Evolutionary conservation across 106 monocot species (phyloP).

Genomic region (Platanthera zijinensis): DNA sequence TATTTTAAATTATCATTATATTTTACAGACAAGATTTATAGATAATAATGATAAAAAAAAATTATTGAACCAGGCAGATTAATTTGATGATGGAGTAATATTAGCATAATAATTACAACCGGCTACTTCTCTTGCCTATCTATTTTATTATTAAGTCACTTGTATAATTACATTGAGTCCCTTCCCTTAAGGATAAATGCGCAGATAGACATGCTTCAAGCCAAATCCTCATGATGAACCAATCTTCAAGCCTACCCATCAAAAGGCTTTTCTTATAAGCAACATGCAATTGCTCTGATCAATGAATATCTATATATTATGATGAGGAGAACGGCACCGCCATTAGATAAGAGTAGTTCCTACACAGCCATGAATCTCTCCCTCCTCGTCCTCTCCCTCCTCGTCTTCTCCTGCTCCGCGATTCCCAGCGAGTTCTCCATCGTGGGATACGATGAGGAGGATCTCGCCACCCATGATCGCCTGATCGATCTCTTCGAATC

Average conservation of each 20-base stretch:
- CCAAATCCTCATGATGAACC: slow-evolving; percentile 12
- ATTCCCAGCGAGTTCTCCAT: slow-evolving; percentile 42
- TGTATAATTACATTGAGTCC: no score
- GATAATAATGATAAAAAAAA: no score
- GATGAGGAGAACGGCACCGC: neutral
- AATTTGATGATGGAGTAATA: no score
- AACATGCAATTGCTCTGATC: neutral
- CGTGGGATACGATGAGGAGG: slow-evolving; percentile 32
- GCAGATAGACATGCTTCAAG: neutral
- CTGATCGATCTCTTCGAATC: slow-evolving; percentile 44
- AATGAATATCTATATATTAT: slow-evolving; percentile 6
- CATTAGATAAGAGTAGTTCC: neutral
- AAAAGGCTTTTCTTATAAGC: slow-evolving; percentile 11
- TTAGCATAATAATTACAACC: no score
- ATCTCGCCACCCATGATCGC: slow-evolving; percentile 26
- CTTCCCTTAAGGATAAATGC: neutral
- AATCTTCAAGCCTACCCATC: slow-evolving; percentile 21
- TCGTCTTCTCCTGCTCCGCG: slow-evolving; percentile 7
- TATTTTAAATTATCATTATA: no score
- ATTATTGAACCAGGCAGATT: no score
- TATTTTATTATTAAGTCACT: no score
- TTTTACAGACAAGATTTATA: no score
- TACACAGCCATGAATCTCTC: slow-evolving; percentile 11
- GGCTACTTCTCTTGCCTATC: no score
- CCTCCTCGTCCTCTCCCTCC: slow-evolving; percentile 17